Conservation (phyloP, 371 early-diverging fungal species). For the Synchytrium microbalum region DNA sequence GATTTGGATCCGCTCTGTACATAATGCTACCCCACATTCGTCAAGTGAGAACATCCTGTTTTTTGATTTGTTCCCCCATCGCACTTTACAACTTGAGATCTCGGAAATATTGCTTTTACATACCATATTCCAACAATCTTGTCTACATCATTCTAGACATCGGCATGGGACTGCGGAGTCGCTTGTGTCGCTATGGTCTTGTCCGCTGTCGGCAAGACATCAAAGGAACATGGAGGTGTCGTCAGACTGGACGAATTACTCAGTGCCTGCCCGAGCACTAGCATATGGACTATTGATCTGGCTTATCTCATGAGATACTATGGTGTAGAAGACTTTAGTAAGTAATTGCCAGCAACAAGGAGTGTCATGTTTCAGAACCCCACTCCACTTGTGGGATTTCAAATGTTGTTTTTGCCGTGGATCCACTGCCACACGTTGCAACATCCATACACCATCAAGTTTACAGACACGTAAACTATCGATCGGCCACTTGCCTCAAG, state of each 20-base stretch:
- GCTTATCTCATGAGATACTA: slow-evolving; percentile 62
- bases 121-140: too few species aligned
- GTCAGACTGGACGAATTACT: slow-evolving; percentile 9
- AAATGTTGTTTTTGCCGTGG: background rate
- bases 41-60: too few species aligned
- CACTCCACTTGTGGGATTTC: background rate
- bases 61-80: too few species aligned
- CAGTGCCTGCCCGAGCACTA: slow-evolving; percentile 6
- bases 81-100: too few species aligned
- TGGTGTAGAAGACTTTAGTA: slow-evolving; percentile 62
- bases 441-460: too few species aligned
- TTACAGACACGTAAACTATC: too few species aligned
- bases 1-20: too few species aligned
- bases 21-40: too few species aligned
- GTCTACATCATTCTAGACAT: slow-evolving; percentile 18
- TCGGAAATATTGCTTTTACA: too few species aligned
- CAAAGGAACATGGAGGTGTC: slow-evolving; percentile 26
- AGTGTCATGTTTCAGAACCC: too few species aligned
- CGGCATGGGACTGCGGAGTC: slow-evolving; percentile 76
- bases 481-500: too few species aligned
- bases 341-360: slow-evolving; percentile 7
- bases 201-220: slow-evolving; percentile 39
- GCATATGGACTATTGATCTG: slow-evolving; percentile 83
- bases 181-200: slow-evolving; percentile 74
- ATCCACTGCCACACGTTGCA: too few species aligned